These are phyloP conservation scores for Neonectria coccinea DNA, from an alignment of 2,329 filamentous ascomycete genomes.

Conservation along the genomic window DNA sequence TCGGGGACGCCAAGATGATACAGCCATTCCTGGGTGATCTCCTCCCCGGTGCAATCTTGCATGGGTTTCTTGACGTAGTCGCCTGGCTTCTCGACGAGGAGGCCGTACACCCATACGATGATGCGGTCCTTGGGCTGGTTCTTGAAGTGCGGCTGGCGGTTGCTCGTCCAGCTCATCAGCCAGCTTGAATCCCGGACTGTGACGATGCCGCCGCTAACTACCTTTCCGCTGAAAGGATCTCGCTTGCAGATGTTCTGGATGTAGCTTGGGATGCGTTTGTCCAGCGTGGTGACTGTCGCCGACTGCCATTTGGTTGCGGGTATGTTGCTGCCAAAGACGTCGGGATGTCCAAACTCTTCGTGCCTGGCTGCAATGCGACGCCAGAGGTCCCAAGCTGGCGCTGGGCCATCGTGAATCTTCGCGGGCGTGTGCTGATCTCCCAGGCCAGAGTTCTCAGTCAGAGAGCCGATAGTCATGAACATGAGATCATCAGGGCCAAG, in stretches of 20 bases:
- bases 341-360: conserved; percentile 25
- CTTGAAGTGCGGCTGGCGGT: conserved; percentile 34
- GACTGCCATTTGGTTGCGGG: conserved; percentile 52
- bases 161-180: conserved; percentile 33
- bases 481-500: conserved; percentile 21
- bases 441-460: conserved; percentile 27
- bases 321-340: conserved; percentile 29
- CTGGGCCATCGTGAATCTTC: conserved; percentile 18
- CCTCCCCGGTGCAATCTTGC: conserved; percentile 32
- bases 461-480: conserved; percentile 31
- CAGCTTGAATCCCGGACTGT: conserved; percentile 31
- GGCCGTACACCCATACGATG: conserved; percentile 28
- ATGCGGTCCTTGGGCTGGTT: conserved; percentile 28
- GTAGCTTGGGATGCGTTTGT: conserved; percentile 38
- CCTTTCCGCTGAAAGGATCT: conserved; percentile 46
- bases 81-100: conserved; percentile 28
- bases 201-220: conserved; percentile 53
- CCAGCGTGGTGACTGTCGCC: conserved; percentile 55
- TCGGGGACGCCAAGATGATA: conserved; percentile 29
- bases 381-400: conserved; percentile 32
- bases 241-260: conserved; percentile 38
- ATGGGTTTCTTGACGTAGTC: conserved; percentile 34
- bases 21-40: conserved; percentile 31
- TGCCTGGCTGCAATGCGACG: conserved; percentile 28
- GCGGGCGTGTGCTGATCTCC: conserved; percentile 28